A percentile compares a stretch with the other conserved stretches of the same genome.
These are phyloP conservation scores for Bretziella fagacearum DNA, from an alignment of 2,329 filamentous ascomycete genomes.

Conservation along the genomic window DNA sequence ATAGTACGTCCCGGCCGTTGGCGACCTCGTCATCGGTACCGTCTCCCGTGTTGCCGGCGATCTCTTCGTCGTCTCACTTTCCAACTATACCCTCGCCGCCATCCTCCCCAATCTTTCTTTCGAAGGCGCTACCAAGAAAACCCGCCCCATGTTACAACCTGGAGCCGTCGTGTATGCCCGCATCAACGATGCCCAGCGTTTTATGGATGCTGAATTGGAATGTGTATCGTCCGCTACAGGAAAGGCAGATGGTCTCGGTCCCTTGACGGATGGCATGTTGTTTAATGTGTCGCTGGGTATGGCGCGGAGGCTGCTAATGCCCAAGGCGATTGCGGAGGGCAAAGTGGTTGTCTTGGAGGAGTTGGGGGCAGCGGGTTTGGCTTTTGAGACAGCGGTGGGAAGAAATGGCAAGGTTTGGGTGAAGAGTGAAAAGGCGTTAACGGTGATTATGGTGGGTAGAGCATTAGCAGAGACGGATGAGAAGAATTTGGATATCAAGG, in stretches of 20 bases:
- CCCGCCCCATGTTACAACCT: conserved; percentile 55
- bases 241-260: conserved; percentile 74
- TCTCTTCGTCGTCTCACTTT: conserved; percentile 62
- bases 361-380: conserved; percentile 55
- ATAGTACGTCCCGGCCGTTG: conserved; percentile 61
- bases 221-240: conserved; percentile 77
- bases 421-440: conserved; percentile 55
- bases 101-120: conserved; percentile 80
- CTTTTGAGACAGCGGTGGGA: conserved; percentile 87
- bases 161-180: conserved; percentile 82
- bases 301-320: conserved; percentile 60
- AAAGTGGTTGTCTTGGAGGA: conserved; percentile 62
- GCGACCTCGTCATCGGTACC: conserved; percentile 79
- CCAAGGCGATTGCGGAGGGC: conserved; percentile 42
- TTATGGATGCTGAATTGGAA: conserved; percentile 79
- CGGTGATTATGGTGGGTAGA: conserved; percentile 60
- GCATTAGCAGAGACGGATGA: conserved; percentile 66
- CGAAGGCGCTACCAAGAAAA: conserved; percentile 83
- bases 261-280: conserved; percentile 69
- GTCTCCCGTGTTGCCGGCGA: conserved; percentile 61
- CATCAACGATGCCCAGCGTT: conserved; percentile 57
- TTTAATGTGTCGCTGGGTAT: conserved; percentile 66
- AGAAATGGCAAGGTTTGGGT: conserved; percentile 90
- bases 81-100: conserved; percentile 45
- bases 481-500: conserved; percentile 41